Evolutionary conservation across 164 flowering plant genomes (phyloP).

Genomic region (Dillenia turbinata): DNA sequence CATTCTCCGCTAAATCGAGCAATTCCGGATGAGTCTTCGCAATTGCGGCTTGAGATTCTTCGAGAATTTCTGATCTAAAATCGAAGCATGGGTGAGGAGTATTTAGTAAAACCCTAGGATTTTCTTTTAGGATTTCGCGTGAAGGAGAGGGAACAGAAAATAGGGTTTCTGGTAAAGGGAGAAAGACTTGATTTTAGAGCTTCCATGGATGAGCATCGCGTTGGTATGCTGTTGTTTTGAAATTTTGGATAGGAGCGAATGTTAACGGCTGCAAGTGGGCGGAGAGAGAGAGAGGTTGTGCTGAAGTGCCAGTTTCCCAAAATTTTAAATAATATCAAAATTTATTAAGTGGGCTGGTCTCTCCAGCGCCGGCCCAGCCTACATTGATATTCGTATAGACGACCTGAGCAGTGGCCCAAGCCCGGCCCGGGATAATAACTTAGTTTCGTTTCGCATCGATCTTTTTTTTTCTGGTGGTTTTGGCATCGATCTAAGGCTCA

Average conservation of each 20-base stretch:
- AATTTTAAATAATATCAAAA: no score
- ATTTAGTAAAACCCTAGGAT: constrained; percentile 36
- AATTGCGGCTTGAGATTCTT: constrained; percentile 35
- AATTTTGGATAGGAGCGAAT: constrained; percentile 1
- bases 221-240: background rate
- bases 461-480: no score
- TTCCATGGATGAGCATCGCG: constrained; percentile 30
- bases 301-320: no score
- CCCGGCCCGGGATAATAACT: no score
- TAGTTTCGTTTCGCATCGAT: no score
- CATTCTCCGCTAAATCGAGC: constrained; percentile 64
- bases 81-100: constrained; percentile 80
- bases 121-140: constrained; percentile 9
- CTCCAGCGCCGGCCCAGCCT: no score
- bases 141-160: constrained; percentile 6
- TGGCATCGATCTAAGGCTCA: no score
- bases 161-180: constrained; percentile 29
- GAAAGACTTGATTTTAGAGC: constrained; percentile 24
- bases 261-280: constrained; percentile 4
- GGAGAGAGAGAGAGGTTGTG: background rate
- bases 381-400: no score
- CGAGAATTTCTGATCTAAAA: constrained; percentile 43
- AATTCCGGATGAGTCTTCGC: constrained; percentile 55
- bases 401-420: no score
- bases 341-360: no score